Percentiles rank a stretch among this genome's conserved stretches.
phyloP scores from a whole-genome alignment of 2,329 filamentous ascomycete genomes.

The Elsinoe perseae region DNA sequence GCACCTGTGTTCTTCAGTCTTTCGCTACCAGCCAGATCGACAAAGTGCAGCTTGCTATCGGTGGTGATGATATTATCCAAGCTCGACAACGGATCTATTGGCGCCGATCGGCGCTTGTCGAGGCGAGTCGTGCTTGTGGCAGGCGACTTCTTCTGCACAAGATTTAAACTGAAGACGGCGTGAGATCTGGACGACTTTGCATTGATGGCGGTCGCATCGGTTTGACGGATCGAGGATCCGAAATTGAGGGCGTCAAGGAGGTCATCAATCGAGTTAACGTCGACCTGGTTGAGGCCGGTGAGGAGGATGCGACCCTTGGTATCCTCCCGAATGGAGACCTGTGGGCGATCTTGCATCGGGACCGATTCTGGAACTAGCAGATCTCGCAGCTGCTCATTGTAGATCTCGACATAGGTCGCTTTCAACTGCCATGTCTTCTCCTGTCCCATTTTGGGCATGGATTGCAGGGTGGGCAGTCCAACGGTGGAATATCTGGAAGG shows the following conservation, averaged over 20 bases:
- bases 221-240: slow-evolving; percentile 89
- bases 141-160: slow-evolving; percentile 73
- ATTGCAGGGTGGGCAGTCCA: slow-evolving; percentile 41
- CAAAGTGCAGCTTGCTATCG: slow-evolving; percentile 97
- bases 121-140: slow-evolving; percentile 38
- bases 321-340: slow-evolving; percentile 90
- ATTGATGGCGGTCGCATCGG: slow-evolving; percentile 93
- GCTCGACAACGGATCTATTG: slow-evolving; percentile 66
- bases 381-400: slow-evolving; percentile 93
- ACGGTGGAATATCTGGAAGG: slow-evolving; percentile 68
- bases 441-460: slow-evolving; percentile 34
- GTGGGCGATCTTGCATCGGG: slow-evolving; percentile 60
- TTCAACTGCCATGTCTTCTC: slow-evolving; percentile 86
- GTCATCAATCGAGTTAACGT: slow-evolving; percentile 87
- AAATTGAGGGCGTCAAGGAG: slow-evolving; percentile 82
- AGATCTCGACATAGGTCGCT: slow-evolving; percentile 72
- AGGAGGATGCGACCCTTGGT: slow-evolving; percentile 88
- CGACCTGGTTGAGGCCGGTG: slow-evolving; percentile 78
- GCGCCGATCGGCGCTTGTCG: slow-evolving; percentile 83
- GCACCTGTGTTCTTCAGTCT: slow-evolving; percentile 94
- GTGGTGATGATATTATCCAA: slow-evolving; percentile 67
- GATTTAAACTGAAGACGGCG: slow-evolving; percentile 90
- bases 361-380: slow-evolving; percentile 71
- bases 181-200: slow-evolving; percentile 96
- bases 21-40: slow-evolving; percentile 94